Evolutionary conservation across 208 protist genomes (phyloP).

Genomic region (Trypanosoma brucei): DNA sequence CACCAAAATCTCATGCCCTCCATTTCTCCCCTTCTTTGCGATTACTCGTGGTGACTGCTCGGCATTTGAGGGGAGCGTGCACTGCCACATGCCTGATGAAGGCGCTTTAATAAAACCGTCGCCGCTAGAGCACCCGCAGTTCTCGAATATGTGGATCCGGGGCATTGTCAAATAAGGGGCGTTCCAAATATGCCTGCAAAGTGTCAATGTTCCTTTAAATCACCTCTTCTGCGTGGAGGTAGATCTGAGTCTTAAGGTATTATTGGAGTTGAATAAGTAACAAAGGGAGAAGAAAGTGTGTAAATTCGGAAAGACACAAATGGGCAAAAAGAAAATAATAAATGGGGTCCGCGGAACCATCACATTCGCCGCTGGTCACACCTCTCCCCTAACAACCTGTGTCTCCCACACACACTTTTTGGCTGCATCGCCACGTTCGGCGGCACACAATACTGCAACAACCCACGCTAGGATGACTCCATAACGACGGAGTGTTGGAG

Average conservation of each 20-base stretch:
- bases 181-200: neutral
- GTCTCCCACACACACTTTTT: no score
- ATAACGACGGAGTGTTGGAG: conserved; percentile 56
- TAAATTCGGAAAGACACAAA: neutral
- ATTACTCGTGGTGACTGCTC: neutral
- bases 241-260: no score
- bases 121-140: conserved; percentile 15
- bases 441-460: no score
- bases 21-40: no score
- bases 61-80: conserved; percentile 6
- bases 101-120: conserved; percentile 22
- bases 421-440: no score
- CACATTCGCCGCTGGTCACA: no score
- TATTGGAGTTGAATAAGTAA: no score
- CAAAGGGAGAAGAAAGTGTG: conserved; percentile 2
- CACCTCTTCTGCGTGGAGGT: no score
- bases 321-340: conserved; percentile 4
- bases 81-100: conserved; percentile 26
- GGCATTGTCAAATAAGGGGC: conserved; percentile 10
- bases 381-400: no score
- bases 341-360: neutral
- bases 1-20: no score
- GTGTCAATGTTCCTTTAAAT: neutral
- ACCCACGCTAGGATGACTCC: conserved; percentile 17
- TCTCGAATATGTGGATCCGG: conserved; percentile 11